A percentile compares a stretch with the other conserved stretches of the same genome.
These are phyloP conservation scores for Mycena polygramma DNA, from an alignment of 768 basidiomycete genomes.

Conservation along the genomic window DNA sequence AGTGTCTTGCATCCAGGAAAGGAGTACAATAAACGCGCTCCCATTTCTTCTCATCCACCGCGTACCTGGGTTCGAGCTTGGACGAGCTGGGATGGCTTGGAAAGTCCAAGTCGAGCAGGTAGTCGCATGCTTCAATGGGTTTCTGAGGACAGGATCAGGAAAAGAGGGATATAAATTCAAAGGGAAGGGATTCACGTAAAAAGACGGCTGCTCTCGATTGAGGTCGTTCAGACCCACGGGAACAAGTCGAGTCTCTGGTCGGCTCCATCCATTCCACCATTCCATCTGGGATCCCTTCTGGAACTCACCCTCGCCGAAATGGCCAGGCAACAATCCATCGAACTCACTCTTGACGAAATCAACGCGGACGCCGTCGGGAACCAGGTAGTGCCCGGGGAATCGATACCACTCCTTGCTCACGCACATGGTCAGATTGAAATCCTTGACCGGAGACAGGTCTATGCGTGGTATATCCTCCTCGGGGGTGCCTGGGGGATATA, in stretches of 20 bases:
- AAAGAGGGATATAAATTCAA: conserved; percentile 10
- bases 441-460: conserved; percentile 75
- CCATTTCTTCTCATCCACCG: conserved; percentile 75
- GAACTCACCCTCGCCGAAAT: conserved; percentile 67
- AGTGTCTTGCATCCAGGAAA: conserved; percentile 87
- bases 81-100: conserved; percentile 73
- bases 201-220: conserved; percentile 82
- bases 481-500: conserved; percentile 50
- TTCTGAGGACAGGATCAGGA: conserved; percentile 60
- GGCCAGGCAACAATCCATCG: conserved; percentile 87
- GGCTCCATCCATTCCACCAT: conserved; percentile 31
- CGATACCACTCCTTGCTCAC: conserved; percentile 97
- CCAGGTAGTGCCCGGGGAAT: conserved; percentile 90
- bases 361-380: conserved; percentile 87
- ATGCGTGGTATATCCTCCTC: conserved; percentile 65
- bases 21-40: conserved; percentile 82
- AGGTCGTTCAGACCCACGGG: conserved; percentile 86
- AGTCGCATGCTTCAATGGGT: conserved; percentile 81
- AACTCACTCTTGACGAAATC: conserved; percentile 95
- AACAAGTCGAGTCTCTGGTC: conserved; percentile 71
- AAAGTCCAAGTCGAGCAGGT: conserved; percentile 92
- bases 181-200: conserved; percentile 70
- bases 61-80: conserved; percentile 82
- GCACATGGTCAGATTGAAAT: conserved; percentile 84
- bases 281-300: conserved; percentile 61